phyloP scores from a whole-genome alignment of 371 early-diverging fungal species.

The Parasitella parasitica region DNA sequence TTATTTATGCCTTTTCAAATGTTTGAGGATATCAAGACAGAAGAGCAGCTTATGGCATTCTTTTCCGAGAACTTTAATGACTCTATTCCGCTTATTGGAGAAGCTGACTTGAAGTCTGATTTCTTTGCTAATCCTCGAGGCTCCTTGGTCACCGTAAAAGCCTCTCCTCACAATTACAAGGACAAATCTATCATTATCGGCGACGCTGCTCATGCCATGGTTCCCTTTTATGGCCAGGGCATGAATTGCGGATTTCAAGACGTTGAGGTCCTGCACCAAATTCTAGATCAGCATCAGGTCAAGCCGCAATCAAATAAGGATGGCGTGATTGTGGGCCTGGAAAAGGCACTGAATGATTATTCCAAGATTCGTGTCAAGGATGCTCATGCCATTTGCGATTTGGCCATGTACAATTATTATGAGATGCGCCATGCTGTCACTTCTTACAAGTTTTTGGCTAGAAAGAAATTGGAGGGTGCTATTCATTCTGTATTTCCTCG shows the following conservation, averaged over 20 bases:
- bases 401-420: slow-evolving; percentile 92
- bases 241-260: slow-evolving; percentile 99
- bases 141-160: slow-evolving; percentile 81
- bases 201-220: slow-evolving; percentile 98
- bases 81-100: slow-evolving; percentile 79
- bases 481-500: slow-evolving; percentile 76
- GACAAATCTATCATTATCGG: slow-evolving; percentile 83
- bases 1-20: slow-evolving; percentile 91
- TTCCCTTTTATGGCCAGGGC: slow-evolving; percentile 96
- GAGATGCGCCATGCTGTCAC: slow-evolving; percentile 93
- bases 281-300: slow-evolving; percentile 61
- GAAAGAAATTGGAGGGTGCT: slow-evolving; percentile 77
- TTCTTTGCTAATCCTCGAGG: slow-evolving; percentile 88
- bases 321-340: slow-evolving; percentile 31
- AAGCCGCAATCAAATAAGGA: slow-evolving; percentile 16
- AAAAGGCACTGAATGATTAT: slow-evolving; percentile 72
- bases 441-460: slow-evolving; percentile 64
- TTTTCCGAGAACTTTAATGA: slow-evolving; percentile 85
- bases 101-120: slow-evolving; percentile 63
- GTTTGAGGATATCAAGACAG: slow-evolving; percentile 78
- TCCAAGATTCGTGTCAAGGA: slow-evolving; percentile 73
- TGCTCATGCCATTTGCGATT: slow-evolving; percentile 89
- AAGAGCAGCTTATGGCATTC: slow-evolving; percentile 67
- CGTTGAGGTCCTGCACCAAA: slow-evolving; percentile 71
- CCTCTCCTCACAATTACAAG: slow-evolving; percentile 84